These are phyloP conservation scores for Cystobasidium sp. DNA, from an alignment of 1,284 basidiomycete genomes.

Conservation along the genomic window DNA sequence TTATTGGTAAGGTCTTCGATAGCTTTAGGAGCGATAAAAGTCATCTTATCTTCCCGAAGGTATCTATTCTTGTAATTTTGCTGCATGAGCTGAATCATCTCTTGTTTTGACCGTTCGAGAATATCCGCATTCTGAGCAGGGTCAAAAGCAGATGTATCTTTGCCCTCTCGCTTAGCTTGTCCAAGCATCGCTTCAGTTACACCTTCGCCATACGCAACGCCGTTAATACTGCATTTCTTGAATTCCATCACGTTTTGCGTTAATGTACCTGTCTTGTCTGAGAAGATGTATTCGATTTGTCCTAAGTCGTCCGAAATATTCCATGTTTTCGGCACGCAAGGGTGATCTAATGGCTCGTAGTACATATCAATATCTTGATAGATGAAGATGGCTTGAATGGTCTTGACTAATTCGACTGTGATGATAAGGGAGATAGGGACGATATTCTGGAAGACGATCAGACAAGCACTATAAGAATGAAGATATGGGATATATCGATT, in stretches of 20 bases:
- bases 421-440: slow-evolving; percentile 97
- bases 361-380: slow-evolving; percentile 96
- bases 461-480: slow-evolving; percentile 59
- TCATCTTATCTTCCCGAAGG: slow-evolving; percentile 77
- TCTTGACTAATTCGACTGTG: slow-evolving; percentile 97
- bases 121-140: slow-evolving; percentile 68
- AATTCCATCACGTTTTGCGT: slow-evolving; percentile 97
- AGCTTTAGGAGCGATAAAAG: slow-evolving; percentile 83
- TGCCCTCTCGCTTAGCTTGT: slow-evolving; percentile 80
- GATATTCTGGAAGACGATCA: slow-evolving; percentile 97
- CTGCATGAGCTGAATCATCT: slow-evolving; percentile 78
- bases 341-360: slow-evolving; percentile 79
- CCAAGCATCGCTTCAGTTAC: slow-evolving; percentile 94
- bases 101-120: slow-evolving; percentile 68
- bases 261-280: slow-evolving; percentile 95
- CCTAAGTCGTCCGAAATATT: slow-evolving; percentile 97
- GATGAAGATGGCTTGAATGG: slow-evolving; percentile 95
- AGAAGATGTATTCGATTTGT: slow-evolving; percentile 97
- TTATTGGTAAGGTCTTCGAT: slow-evolving; percentile 74
- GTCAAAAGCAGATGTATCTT: slow-evolving; percentile 65
- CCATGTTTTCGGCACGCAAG: slow-evolving; percentile 96
- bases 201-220: slow-evolving; percentile 86
- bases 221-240: slow-evolving; percentile 89
- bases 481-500: slow-evolving; percentile 33
- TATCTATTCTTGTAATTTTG: slow-evolving; percentile 88